Evolutionary conservation across 495 filamentous ascomycete species (phyloP).

Genomic region (Beverwykella pulmonaria): DNA sequence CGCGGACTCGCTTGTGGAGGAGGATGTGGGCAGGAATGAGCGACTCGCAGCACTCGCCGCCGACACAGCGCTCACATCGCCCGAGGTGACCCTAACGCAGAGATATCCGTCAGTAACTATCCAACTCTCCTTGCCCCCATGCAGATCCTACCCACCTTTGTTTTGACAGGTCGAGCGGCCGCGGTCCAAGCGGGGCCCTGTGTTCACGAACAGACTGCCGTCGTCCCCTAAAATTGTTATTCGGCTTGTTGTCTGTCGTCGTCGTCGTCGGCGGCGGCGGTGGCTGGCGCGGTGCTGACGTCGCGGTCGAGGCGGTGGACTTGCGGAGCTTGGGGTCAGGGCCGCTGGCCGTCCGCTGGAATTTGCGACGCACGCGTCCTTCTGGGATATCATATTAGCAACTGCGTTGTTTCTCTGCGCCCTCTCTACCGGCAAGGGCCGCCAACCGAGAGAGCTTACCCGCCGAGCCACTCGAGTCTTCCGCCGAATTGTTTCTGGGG

Average conservation of each 20-base stretch:
- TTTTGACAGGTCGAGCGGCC: conserved; percentile 39
- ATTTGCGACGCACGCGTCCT: conserved; percentile 43
- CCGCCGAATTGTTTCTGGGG: conserved; percentile 25
- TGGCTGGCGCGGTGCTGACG: conserved; percentile 8
- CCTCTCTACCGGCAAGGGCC: not conserved
- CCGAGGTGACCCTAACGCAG: conserved; percentile 32
- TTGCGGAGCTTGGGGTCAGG: conserved; percentile 34
- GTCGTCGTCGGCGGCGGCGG: too few species aligned
- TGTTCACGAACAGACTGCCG: conserved; percentile 38
- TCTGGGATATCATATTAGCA: conserved; percentile 30
- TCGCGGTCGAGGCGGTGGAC: conserved; percentile 18
- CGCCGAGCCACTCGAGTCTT: conserved; percentile 40
- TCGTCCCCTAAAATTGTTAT: conserved; percentile 26
- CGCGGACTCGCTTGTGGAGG: conserved; percentile 31
- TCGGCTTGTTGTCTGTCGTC: conserved; percentile 36
- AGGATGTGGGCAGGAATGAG: conserved; percentile 41
- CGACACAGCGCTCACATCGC: conserved; percentile 24
- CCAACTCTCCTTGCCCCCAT: not conserved
- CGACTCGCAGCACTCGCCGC: conserved; percentile 23
- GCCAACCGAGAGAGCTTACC: conserved; percentile 28
- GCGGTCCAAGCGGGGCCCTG: conserved; percentile 41
- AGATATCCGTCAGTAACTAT: not conserved
- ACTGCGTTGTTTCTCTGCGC: conserved; percentile 18
- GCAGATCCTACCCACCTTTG: conserved; percentile 34
- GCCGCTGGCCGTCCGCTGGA: conserved; percentile 39